Conservation (phyloP, 2,329 filamentous ascomycete species). For the Grosmannia penicillata region DNA sequence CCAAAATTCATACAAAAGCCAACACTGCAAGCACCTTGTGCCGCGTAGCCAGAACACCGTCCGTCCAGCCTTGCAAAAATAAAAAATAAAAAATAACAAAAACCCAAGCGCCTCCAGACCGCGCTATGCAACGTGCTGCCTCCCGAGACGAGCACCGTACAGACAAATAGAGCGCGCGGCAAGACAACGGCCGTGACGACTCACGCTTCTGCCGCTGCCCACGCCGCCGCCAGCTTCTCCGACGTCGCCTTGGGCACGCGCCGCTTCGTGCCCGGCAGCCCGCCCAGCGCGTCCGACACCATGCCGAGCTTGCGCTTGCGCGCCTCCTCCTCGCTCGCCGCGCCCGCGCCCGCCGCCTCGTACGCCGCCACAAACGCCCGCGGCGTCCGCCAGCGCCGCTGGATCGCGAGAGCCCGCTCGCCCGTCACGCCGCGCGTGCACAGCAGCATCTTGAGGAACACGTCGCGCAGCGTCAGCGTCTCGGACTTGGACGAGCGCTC, state of each 20-base stretch:
- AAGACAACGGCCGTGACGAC: neutral
- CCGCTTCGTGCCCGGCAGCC: conserved; percentile 53
- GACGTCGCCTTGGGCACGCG: conserved; percentile 48
- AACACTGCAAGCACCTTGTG: no score
- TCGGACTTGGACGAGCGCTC: conserved; percentile 63
- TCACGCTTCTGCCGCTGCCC: conserved; percentile 34
- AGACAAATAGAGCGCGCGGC: no score
- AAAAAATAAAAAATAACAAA: no score
- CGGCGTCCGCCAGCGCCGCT: conserved; percentile 64
- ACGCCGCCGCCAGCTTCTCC: conserved; percentile 56
- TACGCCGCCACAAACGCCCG: conserved; percentile 57
- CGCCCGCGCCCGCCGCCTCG: conserved; percentile 34
- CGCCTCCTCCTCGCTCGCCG: conserved; percentile 24
- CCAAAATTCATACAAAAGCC: no score
- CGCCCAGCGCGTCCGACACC: conserved; percentile 39
- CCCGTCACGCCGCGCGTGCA: conserved; percentile 60
- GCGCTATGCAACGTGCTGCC: no score
- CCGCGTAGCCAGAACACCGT: no score
- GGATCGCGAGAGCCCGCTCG: conserved; percentile 67
- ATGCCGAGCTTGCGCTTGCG: conserved; percentile 44
- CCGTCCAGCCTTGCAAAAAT: no score
- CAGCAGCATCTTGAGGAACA: conserved; percentile 79
- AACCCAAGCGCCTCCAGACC: no score
- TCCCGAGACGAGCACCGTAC: no score
- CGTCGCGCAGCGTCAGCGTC: conserved; percentile 55